Conservation (phyloP, 192 early-diverging fungal species). For the Coemansia sp. region DNA sequence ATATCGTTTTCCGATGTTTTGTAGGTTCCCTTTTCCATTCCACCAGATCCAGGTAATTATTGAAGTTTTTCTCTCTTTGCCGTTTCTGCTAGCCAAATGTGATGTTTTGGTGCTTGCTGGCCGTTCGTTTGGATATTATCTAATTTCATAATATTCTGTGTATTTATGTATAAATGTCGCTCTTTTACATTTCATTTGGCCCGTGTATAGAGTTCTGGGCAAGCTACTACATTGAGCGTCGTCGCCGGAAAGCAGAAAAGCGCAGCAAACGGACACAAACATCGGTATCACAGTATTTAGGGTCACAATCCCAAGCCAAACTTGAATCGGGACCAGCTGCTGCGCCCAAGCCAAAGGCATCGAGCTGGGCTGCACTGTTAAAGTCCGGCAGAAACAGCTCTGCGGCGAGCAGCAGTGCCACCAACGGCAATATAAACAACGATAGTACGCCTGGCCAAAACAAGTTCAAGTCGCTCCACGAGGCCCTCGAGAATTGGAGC, state of each 20-base stretch:
- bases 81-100: neutral
- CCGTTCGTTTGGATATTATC: neutral
- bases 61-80: neutral
- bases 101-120: neutral
- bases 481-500: slow-evolving; percentile 31
- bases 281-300: neutral
- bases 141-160: neutral
- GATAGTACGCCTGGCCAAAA: slow-evolving; percentile 5
- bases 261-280: neutral
- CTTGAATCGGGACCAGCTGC: neutral
- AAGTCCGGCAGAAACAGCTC: slow-evolving; percentile 2
- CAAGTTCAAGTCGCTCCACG: slow-evolving; percentile 34
- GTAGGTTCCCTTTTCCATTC: slow-evolving; percentile 32
- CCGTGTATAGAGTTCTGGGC: slow-evolving; percentile 25
- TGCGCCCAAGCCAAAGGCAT: slow-evolving; percentile 25
- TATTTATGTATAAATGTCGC: neutral
- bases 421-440: slow-evolving; percentile 1
- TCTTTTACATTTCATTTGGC: neutral
- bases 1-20: neutral
- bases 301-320: neutral
- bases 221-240: slow-evolving; percentile 23
- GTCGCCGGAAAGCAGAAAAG: slow-evolving; percentile 17
- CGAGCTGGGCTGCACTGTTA: slow-evolving; percentile 45
- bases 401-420: neutral
- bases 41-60: slow-evolving; percentile 39